Percentiles rank a stretch among this genome's conserved stretches.
Evolutionary conservation across 108 stramenopile genomes (phyloP).

Genomic region (Pseudonitzschia pungens): DNA sequence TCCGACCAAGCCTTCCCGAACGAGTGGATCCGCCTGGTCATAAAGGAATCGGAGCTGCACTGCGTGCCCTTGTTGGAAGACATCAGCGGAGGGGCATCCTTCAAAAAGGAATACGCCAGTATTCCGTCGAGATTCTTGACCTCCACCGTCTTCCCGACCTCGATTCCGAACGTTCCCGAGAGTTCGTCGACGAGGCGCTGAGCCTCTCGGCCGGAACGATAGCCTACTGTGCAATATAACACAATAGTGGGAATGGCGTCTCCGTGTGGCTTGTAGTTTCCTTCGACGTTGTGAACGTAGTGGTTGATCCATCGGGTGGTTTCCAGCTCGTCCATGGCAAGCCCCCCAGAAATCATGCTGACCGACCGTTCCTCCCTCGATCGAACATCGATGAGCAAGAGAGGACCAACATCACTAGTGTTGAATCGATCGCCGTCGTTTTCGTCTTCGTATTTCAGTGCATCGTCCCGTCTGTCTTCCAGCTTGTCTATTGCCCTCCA

Average conservation of each 20-base stretch:
- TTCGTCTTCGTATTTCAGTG: background rate
- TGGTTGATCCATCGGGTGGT: constrained; percentile 17
- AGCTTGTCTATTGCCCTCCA: background rate
- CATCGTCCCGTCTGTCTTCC: background rate
- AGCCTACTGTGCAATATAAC: constrained; percentile 66
- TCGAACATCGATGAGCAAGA: constrained; percentile 46
- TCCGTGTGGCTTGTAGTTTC: background rate
- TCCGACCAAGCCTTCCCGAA: constrained; percentile 11
- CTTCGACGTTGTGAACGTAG: constrained; percentile 1
- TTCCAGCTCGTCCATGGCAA: constrained; percentile 45
- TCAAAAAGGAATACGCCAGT: constrained; percentile 12
- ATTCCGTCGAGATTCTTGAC: constrained; percentile 7
- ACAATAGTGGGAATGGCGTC: constrained; percentile 21
- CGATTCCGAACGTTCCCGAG: background rate
- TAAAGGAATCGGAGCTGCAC: background rate
- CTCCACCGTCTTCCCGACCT: background rate
- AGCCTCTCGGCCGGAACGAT: constrained; percentile 59
- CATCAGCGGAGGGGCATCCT: constrained; percentile 10
- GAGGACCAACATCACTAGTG: background rate
- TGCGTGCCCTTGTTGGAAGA: background rate
- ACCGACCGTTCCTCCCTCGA: constrained; percentile 41
- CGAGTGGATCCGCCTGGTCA: constrained; percentile 1
- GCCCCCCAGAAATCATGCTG: constrained; percentile 52
- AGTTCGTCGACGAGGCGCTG: constrained; percentile 8
- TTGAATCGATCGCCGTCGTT: background rate